These are phyloP conservation scores for Breviolum minutum DNA, from an alignment of 73 alveolate genomes.

Conservation along the genomic window DNA sequence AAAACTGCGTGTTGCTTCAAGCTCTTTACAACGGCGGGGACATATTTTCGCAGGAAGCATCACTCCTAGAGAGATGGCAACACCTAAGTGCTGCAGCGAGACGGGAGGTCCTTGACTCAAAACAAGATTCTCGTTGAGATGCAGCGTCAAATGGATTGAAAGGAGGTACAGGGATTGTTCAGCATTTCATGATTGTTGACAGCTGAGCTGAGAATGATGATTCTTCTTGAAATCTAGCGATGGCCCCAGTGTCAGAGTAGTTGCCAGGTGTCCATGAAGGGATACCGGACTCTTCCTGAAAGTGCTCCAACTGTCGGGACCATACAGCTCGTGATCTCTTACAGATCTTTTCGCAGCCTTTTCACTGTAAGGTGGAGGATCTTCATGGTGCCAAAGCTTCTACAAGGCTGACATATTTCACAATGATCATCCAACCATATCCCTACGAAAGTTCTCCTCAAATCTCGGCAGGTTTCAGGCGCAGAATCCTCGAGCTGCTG, in stretches of 20 bases:
- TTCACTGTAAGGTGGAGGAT: neutral
- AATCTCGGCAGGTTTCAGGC: conserved; percentile 46
- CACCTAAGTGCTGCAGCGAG: neutral
- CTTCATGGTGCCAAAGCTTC: neutral
- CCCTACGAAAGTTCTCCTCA: neutral
- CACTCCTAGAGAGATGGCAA: neutral
- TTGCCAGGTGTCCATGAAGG: neutral
- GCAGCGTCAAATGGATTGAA: no score
- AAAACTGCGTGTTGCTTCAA: no score
- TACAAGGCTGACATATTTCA: neutral
- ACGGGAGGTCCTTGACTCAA: neutral
- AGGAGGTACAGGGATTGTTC: no score
- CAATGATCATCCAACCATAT: no score
- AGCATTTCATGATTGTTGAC: no score
- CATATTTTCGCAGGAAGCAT: neutral
- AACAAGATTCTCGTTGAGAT: neutral
- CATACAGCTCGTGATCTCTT: neutral
- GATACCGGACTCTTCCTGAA: neutral
- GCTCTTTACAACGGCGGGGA: no score
- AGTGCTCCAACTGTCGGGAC: neutral
- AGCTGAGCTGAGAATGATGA: no score
- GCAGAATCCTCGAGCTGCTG: conserved; percentile 28
- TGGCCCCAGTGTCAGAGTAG: no score
- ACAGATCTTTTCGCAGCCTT: neutral
- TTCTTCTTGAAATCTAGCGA: no score